phyloP scores from a whole-genome alignment of 2,329 filamentous ascomycete genomes.

The Ascochyta pisi region DNA sequence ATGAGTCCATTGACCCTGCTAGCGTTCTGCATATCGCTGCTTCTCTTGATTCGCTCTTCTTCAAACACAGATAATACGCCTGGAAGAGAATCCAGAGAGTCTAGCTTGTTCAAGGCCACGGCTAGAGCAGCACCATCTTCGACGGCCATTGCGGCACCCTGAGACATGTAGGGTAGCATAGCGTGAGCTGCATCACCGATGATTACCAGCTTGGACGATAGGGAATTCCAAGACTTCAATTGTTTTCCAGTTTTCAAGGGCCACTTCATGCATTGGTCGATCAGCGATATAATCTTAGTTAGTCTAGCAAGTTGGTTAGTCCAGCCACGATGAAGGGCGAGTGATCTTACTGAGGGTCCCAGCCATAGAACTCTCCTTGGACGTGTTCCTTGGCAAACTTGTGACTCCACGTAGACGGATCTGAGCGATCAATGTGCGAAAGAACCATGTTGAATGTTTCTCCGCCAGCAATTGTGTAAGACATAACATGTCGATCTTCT shows the following conservation, averaged over 20 bases:
- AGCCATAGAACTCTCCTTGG: conserved; percentile 62
- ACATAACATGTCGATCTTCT: conserved; percentile 55
- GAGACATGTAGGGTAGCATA: conserved; percentile 35
- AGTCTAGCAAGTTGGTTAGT: conserved; percentile 21
- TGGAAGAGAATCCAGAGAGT: conserved; percentile 33
- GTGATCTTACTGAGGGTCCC: conserved; percentile 63
- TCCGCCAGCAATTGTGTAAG: conserved; percentile 57
- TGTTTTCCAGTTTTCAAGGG: conserved; percentile 26
- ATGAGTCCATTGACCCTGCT: conserved; percentile 56
- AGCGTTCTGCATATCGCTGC: conserved; percentile 56
- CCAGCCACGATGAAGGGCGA: background rate
- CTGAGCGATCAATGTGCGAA: conserved; percentile 66
- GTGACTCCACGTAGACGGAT: conserved; percentile 58
- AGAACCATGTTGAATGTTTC: conserved; percentile 69
- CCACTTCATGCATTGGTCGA: conserved; percentile 32
- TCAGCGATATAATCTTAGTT: conserved; percentile 39
- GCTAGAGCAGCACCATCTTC: conserved; percentile 72
- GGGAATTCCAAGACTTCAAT: conserved; percentile 21
- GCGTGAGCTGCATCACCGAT: conserved; percentile 35
- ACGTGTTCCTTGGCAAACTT: conserved; percentile 66
- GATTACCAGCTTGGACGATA: conserved; percentile 24
- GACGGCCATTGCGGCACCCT: conserved; percentile 67
- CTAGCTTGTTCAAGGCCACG: conserved; percentile 42
- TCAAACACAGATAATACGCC: conserved; percentile 50
- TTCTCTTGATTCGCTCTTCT: conserved; percentile 56